A percentile compares a stretch with the other conserved stretches of the same genome.
Conservation (phyloP, 139 green algal genomes). For the Tetradesmus obliquus region DNA sequence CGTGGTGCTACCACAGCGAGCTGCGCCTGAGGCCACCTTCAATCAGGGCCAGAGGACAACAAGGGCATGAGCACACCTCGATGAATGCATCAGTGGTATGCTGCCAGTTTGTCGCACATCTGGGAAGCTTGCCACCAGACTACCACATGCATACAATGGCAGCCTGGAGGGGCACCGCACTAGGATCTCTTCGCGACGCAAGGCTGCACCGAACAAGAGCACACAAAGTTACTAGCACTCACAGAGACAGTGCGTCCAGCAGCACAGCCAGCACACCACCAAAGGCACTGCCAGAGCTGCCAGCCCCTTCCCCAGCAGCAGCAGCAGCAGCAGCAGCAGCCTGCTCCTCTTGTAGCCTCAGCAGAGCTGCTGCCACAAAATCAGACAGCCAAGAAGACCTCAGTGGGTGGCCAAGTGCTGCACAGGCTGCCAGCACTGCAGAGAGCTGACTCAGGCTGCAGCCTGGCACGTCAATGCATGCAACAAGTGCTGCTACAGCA, state of each 20-base stretch:
- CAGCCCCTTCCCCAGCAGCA: background rate
- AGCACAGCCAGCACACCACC: background rate
- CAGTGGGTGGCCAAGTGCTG: background rate
- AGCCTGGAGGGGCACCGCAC: too few relatives aligned
- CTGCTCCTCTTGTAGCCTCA: background rate
- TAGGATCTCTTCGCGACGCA: too few relatives aligned
- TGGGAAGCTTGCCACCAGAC: too few relatives aligned
- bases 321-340: background rate
- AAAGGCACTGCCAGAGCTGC: constrained; percentile 10
- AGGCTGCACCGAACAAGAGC: too few relatives aligned
- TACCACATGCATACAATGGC: too few relatives aligned
- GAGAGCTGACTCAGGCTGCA: constrained; percentile 2
- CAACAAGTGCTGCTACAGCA: background rate
- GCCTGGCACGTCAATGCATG: background rate
- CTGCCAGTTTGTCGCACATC: too few relatives aligned
- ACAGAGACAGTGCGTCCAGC: constrained; percentile 32
- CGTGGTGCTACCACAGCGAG: too few relatives aligned
- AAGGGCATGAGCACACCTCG: too few relatives aligned
- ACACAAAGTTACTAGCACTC: background rate
- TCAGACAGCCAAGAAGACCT: constrained; percentile 11
- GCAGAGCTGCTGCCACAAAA: background rate
- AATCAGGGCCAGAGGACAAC: too few relatives aligned
- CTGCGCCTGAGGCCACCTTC: too few relatives aligned
- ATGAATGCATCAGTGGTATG: too few relatives aligned
- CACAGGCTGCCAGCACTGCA: background rate